Conservation (phyloP, 2,329 filamentous ascomycete species). For the Aphanocladium album region DNA sequence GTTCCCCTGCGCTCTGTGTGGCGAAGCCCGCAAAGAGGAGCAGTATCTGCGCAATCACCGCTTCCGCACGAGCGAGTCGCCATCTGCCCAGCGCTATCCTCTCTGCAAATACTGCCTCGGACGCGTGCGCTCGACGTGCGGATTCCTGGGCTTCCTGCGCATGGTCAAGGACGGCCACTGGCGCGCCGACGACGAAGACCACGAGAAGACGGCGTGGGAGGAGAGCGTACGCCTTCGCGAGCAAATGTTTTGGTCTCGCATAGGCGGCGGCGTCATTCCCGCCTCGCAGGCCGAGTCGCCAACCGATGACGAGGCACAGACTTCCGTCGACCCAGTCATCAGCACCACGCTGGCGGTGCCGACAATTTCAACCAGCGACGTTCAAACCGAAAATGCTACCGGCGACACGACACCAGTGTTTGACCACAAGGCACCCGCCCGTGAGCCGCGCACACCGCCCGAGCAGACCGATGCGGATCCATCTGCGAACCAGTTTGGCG, state of each 20-base stretch:
- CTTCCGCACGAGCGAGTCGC: constrained; percentile 82
- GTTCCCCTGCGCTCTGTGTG: constrained; percentile 80
- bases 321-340: not conserved
- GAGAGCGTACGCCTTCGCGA: constrained; percentile 86
- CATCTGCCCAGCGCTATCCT: constrained; percentile 82
- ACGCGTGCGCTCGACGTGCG: constrained; percentile 81
- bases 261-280: constrained; percentile 87
- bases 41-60: constrained; percentile 74
- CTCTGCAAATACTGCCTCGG: constrained; percentile 84
- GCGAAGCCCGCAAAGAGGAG: constrained; percentile 69
- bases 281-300: constrained; percentile 29
- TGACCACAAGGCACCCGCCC: constrained; percentile 8
- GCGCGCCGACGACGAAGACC: constrained; percentile 75
- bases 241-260: constrained; percentile 93
- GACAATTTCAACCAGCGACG: not conserved
- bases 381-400: not conserved
- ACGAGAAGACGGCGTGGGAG: constrained; percentile 88
- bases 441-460: constrained; percentile 7
- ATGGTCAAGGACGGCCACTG: constrained; percentile 92
- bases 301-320: not conserved
- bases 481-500: not conserved
- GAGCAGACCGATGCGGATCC: constrained; percentile 5
- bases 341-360: constrained; percentile 1
- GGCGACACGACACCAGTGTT: not conserved
- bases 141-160: constrained; percentile 85